phyloP scores from a whole-genome alignment of 2,329 filamentous ascomycete species.

The Sporothrix variecibatus region DNA sequence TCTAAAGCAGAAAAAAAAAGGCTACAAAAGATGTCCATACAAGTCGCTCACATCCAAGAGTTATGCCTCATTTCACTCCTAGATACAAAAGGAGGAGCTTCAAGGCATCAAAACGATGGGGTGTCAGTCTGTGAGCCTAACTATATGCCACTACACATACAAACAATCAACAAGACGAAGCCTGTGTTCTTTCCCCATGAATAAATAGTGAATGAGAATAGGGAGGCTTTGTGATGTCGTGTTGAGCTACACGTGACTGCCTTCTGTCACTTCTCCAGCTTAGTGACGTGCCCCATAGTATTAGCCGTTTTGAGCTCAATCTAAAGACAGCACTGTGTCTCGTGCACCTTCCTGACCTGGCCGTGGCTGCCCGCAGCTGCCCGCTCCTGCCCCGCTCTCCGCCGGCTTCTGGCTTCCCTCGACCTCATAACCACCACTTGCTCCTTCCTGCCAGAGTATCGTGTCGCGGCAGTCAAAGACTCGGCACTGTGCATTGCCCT shows the following conservation, averaged over 20 bases:
- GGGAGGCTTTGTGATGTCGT: neutral
- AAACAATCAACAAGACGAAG: neutral
- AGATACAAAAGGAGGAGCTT: neutral
- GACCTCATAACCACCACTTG: neutral
- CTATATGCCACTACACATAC: no score
- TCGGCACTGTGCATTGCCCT: neutral
- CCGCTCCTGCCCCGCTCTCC: constrained; percentile 18
- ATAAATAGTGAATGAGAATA: neutral
- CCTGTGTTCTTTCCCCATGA: no score
- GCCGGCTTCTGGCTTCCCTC: neutral
- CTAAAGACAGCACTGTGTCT: constrained; percentile 13
- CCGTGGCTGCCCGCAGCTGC: neutral
- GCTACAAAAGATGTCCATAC: neutral
- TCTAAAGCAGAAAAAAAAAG: no score
- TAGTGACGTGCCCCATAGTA: constrained; percentile 1
- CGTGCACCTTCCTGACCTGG: constrained; percentile 19
- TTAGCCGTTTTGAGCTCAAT: neutral
- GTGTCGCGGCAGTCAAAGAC: neutral
- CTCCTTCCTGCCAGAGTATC: constrained; percentile 17
- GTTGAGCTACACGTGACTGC: constrained; percentile 3
- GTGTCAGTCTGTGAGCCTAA: no score
- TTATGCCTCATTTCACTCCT: neutral
- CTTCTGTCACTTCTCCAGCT: neutral
- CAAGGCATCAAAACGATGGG: neutral
- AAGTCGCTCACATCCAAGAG: neutral